A percentile compares a stretch with the other conserved stretches of the same genome.
phyloP scores from a whole-genome alignment of 495 filamentous ascomycete species.

The Podospora pseudocomata region DNA sequence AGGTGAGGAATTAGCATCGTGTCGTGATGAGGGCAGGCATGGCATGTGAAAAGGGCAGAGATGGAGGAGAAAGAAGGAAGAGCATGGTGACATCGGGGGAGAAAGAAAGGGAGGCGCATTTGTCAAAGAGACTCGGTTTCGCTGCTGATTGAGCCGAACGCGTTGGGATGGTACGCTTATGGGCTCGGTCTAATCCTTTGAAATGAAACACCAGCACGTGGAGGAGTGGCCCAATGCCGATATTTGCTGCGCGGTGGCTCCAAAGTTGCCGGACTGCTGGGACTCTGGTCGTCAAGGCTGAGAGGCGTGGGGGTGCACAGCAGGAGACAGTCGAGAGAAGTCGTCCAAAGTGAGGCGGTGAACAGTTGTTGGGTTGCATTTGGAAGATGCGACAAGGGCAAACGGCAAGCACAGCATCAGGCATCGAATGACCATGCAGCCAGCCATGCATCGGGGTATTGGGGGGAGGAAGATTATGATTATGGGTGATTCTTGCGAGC shows the following conservation, averaged over 20 bases:
- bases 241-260: constrained; percentile 12
- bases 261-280: constrained; percentile 7
- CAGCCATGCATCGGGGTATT: background rate
- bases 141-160: background rate
- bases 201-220: constrained; percentile 21
- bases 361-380: constrained; percentile 15
- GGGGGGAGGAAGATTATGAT: constrained; percentile 1
- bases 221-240: constrained; percentile 12
- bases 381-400: constrained; percentile 12
- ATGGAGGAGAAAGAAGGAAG: constrained; percentile 10
- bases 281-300: background rate
- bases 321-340: background rate
- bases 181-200: constrained; percentile 11
- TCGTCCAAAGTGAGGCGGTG: constrained; percentile 23
- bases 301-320: constrained; percentile 7
- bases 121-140: background rate
- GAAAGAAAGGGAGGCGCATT: constrained; percentile 6
- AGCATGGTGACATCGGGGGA: constrained; percentile 8
- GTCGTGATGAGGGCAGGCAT: constrained; percentile 7
- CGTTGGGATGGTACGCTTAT: background rate
- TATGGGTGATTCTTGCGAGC: too few relatives aligned
- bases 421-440: constrained; percentile 4
- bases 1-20: constrained; percentile 40
- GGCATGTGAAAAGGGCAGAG: too few relatives aligned
- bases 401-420: constrained; percentile 3